Base-by-base conservation (phyloP, 257 asterid species). In the Penstemon davidsonii region DNA sequence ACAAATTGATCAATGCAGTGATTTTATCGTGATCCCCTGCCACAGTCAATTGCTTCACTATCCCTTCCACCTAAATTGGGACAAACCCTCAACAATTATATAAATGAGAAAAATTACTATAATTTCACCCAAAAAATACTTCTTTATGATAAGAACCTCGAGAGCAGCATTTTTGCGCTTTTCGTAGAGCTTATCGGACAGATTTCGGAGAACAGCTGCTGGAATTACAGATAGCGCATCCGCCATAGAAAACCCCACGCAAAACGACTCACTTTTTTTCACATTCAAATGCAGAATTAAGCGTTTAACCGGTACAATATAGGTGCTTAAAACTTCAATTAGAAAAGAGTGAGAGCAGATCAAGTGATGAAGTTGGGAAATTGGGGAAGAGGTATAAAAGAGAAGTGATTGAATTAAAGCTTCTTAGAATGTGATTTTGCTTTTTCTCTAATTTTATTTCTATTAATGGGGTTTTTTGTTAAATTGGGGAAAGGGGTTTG, bases 101-200 rank as follows among this genome's bases (percentile, higher is more conserved):
- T 9, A 25, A 56, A 56, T 62, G 49, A 55, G 51, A 58, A 52
- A 36, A 62, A 62, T 15, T 37, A 15, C 62, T 58, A 25, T 25
- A 68, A 25, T 68, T 56, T 25, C 33, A 25, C 75, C 62, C 5
- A 41, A 46, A 18, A 1, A 25, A 66, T 62, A 55, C 67, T 25
- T 46, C 38, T 46, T 67, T 62, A 25, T 25, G 33, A 25, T 40
- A 51, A 53, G 49, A 61, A 92, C 99, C 97, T 93, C 99, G 18
- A 93, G 81, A 56, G 99, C 99, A 70, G 99, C 99, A 90, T 93
- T 93, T 73, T 90, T 93, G 18, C 99, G 92, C 87, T 93, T 93
- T 82, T 93, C 99, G 66, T 93, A 93, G 44, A 93, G 91, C 85
- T 93, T 93, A 75, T 93, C 99, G 64, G 97, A 90, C 70, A 93